Conservation (phyloP, 2,329 filamentous ascomycete genomes). For the Sordariomycetes sp. region DNA sequence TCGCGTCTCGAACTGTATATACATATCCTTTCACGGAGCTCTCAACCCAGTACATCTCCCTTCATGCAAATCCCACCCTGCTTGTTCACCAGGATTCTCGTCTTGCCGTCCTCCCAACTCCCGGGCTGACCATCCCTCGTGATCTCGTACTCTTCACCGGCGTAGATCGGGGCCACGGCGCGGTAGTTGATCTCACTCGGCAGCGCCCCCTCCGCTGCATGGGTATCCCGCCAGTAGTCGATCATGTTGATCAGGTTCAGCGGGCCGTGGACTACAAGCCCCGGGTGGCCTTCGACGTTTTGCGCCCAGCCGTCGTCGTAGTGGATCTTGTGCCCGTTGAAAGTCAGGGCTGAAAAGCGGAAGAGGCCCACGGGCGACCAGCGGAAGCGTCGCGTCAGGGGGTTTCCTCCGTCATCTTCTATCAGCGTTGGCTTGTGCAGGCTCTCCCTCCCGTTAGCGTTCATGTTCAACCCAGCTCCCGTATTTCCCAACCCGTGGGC, state of each 20-base stretch:
- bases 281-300: slow-evolving; percentile 58
- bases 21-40: too few relatives aligned
- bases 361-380: slow-evolving; percentile 53
- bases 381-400: slow-evolving; percentile 16
- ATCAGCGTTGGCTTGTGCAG: too few relatives aligned
- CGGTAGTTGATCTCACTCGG: slow-evolving; percentile 48
- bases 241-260: slow-evolving; percentile 66
- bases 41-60: too few relatives aligned
- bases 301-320: slow-evolving; percentile 61
- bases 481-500: slow-evolving; percentile 8
- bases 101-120: slow-evolving; percentile 21
- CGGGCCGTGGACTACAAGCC: slow-evolving; percentile 72
- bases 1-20: too few relatives aligned
- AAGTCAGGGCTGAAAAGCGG: slow-evolving; percentile 75
- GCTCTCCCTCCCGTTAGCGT: too few relatives aligned
- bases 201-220: slow-evolving; percentile 15
- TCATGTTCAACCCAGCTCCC: too few relatives aligned
- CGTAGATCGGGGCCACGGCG: slow-evolving; percentile 62
- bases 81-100: not conserved
- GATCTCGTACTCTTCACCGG: slow-evolving; percentile 54
- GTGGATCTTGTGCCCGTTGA: slow-evolving; percentile 82
- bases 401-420: not conserved
- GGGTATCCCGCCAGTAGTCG: slow-evolving; percentile 53
- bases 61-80: not conserved
- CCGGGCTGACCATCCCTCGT: slow-evolving; percentile 47